Base-by-base conservation (phyloP, 2,329 filamentous ascomycete genomes). In the Nigrograna mackinnonii region DNA sequence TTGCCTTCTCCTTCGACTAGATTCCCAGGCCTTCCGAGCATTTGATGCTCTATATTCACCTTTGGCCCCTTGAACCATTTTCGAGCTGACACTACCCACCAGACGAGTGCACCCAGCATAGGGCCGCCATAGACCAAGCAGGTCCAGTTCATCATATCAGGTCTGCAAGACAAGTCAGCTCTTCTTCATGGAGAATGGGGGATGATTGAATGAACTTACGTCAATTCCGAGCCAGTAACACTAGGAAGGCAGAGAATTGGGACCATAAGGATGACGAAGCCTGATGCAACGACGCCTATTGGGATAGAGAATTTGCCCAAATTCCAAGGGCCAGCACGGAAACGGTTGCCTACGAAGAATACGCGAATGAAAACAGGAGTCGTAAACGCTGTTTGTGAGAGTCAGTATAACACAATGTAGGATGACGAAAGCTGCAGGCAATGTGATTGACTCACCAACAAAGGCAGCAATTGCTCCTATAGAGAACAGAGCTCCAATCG, bases 381-480 rank as follows among this genome's bases (percentile, higher is more conserved):
- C 0, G 76, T 77, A 54, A 83, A 83, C 9, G 80, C 61, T 35
- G 52, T 54, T 34, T 19, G n/a, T n/a, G n/a, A n/a, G n/a, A n/a
- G n/a, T n/a, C n/a, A n/a, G n/a, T n/a, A n/a, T n/a, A n/a, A n/a
- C n/a, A n/a, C n/a, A n/a, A n/a, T n/a, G n/a, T n/a, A n/a, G n/a
- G n/a, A n/a, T n/a, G n/a, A n/a, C n/a, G n/a, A n/a, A n/a, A n/a
- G n/a, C n/a, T n/a, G n/a, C n/a, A n/a, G n/a, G n/a, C n/a, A n/a
- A n/a, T n/a, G n/a, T 28, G 11, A 14, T 12, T 28, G 5, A 64
- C 62, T 53, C 41, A 64, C 62, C 76, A 33, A 86, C 76, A 53
- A 86, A 87, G 11, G 84, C 80, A 0, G 79, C 83, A 47, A 86
- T 84, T 26, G 83, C 85, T 6, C 84, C 85, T 44, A 88, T 86